These are phyloP conservation scores for Xylaria hypoxylon DNA, from an alignment of 2,329 filamentous ascomycete genomes.

Conservation along the genomic window DNA sequence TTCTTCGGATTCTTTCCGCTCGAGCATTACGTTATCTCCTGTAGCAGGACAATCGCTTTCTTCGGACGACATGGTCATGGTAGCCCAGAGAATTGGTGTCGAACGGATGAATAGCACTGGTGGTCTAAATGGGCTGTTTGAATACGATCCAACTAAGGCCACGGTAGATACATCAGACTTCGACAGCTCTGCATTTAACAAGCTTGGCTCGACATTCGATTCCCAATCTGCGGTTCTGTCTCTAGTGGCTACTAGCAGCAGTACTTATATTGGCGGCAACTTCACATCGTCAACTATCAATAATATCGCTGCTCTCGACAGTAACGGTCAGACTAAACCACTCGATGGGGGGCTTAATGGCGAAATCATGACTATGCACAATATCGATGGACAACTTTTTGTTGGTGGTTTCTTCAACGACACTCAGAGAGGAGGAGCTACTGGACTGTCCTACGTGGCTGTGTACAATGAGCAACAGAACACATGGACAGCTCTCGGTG, in stretches of 20 bases:
- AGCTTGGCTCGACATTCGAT: slow-evolving; percentile 77
- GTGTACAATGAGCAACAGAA: slow-evolving; percentile 77
- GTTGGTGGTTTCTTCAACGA: slow-evolving; percentile 88
- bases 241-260: slow-evolving; percentile 72
- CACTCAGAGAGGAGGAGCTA: slow-evolving; percentile 69
- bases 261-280: slow-evolving; percentile 84
- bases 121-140: slow-evolving; percentile 89
- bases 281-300: slow-evolving; percentile 76
- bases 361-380: slow-evolving; percentile 77
- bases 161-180: slow-evolving; percentile 72
- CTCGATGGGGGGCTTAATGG: slow-evolving; percentile 82
- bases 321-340: slow-evolving; percentile 70
- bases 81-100: slow-evolving; percentile 91
- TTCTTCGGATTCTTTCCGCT: slow-evolving; percentile 77
- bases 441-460: slow-evolving; percentile 80
- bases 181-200: slow-evolving; percentile 78
- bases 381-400: slow-evolving; percentile 75
- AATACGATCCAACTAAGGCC: slow-evolving; percentile 78
- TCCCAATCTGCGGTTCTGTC: slow-evolving; percentile 74
- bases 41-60: slow-evolving; percentile 70
- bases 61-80: slow-evolving; percentile 72
- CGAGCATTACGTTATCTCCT: slow-evolving; percentile 82
- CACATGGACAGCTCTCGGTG: slow-evolving; percentile 82
- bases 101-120: slow-evolving; percentile 78
- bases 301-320: slow-evolving; percentile 82